Conservation (phyloP, 805 yeast genomes). For the Saturnispora ahearnii region DNA sequence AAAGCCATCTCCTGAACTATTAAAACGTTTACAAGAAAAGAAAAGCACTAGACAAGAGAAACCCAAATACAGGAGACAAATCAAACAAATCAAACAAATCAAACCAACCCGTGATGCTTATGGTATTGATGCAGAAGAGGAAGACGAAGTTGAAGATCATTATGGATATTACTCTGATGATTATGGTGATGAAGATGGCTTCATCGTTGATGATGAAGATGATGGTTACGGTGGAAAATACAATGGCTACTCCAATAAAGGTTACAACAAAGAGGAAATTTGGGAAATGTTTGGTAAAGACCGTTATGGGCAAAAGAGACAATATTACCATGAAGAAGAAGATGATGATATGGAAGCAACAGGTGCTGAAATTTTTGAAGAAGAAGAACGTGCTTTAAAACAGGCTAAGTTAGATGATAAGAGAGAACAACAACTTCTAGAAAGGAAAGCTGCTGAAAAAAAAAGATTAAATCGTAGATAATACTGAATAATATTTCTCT, state of each 20-base stretch:
- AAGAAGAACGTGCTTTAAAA: slow-evolving; percentile 61
- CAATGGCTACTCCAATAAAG: slow-evolving; percentile 28
- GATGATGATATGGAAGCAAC: slow-evolving; percentile 92
- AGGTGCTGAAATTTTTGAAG: slow-evolving; percentile 79
- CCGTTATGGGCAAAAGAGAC: slow-evolving; percentile 35
- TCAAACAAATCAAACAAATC: no score
- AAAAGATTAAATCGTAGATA: slow-evolving; percentile 4
- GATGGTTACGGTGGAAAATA: slow-evolving; percentile 35
- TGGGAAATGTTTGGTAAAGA: slow-evolving; percentile 75
- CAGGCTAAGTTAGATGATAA: slow-evolving; percentile 71
- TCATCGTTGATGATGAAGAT: slow-evolving; percentile 30
- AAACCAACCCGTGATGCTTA: slow-evolving; percentile 14
- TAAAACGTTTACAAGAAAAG: slow-evolving; percentile 34
- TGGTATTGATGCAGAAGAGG: slow-evolving; percentile 26
- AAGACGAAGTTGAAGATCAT: slow-evolving; percentile 33
- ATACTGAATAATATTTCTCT: not conserved
- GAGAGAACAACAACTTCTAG: slow-evolving; percentile 56
- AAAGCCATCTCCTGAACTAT: slow-evolving; percentile 48
- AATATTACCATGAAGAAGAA: slow-evolving; percentile 40
- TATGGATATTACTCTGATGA: slow-evolving; percentile 13
- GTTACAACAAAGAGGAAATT: slow-evolving; percentile 76
- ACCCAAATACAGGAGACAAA: not conserved
- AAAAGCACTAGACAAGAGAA: slow-evolving; percentile 7
- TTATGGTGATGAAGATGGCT: slow-evolving; percentile 29
- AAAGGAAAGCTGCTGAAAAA: slow-evolving; percentile 38